phyloP scores from a whole-genome alignment of 192 early-diverging fungal genomes.

The Backusella morwellensis region DNA sequence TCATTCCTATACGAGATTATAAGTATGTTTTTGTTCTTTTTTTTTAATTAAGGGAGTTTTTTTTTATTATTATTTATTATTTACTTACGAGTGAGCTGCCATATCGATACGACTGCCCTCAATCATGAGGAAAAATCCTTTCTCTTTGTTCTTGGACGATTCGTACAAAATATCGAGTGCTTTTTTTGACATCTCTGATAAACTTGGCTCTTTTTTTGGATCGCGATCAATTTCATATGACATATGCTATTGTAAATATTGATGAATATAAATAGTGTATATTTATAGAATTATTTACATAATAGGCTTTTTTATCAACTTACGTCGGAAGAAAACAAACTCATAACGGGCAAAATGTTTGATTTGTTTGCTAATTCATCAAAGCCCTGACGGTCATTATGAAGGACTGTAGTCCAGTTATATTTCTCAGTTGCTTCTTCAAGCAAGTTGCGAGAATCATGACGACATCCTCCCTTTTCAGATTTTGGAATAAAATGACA shows the following conservation, averaged over 20 bases:
- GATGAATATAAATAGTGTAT: background rate
- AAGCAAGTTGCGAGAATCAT: slow-evolving; percentile 71
- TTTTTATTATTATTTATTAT: too few relatives aligned
- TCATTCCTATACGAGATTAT: slow-evolving; percentile 68
- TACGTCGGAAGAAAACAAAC: slow-evolving; percentile 72
- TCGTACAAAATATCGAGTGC: slow-evolving; percentile 73
- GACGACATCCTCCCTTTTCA: slow-evolving; percentile 52
- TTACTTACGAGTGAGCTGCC: slow-evolving; percentile 79
- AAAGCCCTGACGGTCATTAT: slow-evolving; percentile 56
- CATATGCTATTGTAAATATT: slow-evolving; percentile 66
- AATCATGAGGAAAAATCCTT: slow-evolving; percentile 96
- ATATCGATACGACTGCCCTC: slow-evolving; percentile 96
- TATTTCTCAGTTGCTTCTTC: slow-evolving; percentile 48
- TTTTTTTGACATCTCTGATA: slow-evolving; percentile 84
- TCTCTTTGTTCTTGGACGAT: slow-evolving; percentile 40
- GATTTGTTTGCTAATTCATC: slow-evolving; percentile 40
- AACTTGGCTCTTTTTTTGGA: slow-evolving; percentile 63
- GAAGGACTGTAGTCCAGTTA: slow-evolving; percentile 63
- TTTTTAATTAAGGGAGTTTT: background rate
- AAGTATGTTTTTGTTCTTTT: background rate
- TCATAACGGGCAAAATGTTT: slow-evolving; percentile 64
- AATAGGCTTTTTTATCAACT: slow-evolving; percentile 8
- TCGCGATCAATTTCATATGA: slow-evolving; percentile 88
- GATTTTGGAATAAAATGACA: slow-evolving; percentile 84
- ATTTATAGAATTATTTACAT: background rate